These are phyloP conservation scores for Rhodosporidiobolus sp. DNA, from an alignment of 768 basidiomycete species.

Conservation along the genomic window DNA sequence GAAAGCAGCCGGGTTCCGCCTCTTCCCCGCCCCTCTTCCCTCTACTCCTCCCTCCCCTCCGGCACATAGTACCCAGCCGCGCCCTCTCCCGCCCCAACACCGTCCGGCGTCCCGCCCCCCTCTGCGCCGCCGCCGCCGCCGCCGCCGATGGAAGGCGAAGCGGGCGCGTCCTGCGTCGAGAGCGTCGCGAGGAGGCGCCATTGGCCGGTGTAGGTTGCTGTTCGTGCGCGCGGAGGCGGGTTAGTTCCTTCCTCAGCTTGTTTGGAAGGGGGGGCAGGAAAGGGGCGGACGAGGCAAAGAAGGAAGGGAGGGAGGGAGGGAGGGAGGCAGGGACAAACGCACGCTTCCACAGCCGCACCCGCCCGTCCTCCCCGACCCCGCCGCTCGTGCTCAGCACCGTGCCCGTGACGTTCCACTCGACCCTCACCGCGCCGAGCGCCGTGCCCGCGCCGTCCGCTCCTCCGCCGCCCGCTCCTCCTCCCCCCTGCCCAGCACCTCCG, in stretches of 20 bases:
- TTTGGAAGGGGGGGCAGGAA: no score
- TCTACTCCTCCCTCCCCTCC: no score
- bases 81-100: no score
- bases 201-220: slow-evolving; percentile 31
- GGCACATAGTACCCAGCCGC: no score
- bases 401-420: slow-evolving; percentile 87
- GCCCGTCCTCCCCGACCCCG: slow-evolving; percentile 55
- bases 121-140: no score
- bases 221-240: neutral
- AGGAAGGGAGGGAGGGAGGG: no score
- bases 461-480: slow-evolving; percentile 50
- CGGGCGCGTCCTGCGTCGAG: slow-evolving; percentile 15
- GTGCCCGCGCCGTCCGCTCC: slow-evolving; percentile 49
- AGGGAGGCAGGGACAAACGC: slow-evolving; percentile 49
- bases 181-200: slow-evolving; percentile 34
- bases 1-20: no score
- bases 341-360: slow-evolving; percentile 67
- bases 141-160: no score
- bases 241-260: no score
- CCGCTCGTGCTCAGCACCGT: slow-evolving; percentile 80
- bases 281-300: neutral
- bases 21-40: no score
- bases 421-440: slow-evolving; percentile 64
- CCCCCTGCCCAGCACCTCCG: slow-evolving; percentile 53
- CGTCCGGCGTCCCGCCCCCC: no score